Evolutionary conservation across 495 filamentous ascomycete species (phyloP).

Genomic region (Aspergillus hancockii): DNA sequence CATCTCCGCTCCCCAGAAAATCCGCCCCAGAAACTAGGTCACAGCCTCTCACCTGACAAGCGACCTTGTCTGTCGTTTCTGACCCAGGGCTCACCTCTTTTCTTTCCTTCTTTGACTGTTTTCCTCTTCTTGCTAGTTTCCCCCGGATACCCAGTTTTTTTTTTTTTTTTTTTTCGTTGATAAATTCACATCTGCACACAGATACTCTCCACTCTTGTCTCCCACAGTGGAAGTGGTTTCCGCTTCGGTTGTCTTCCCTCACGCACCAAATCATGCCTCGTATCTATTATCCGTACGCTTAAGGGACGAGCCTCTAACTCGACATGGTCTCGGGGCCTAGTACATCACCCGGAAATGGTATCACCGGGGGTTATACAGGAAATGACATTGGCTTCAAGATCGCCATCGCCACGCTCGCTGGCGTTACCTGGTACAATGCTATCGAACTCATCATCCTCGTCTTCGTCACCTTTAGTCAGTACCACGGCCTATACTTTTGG

Average conservation of each 20-base stretch:
- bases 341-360: slow-evolving; percentile 38
- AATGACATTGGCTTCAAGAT: slow-evolving; percentile 39
- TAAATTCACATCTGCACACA: not conserved
- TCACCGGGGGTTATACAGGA: slow-evolving; percentile 44
- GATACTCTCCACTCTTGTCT: not conserved
- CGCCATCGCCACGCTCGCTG: slow-evolving; percentile 55
- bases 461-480: slow-evolving; percentile 55
- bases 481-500: slow-evolving; percentile 60
- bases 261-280: not conserved
- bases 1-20: slow-evolving; percentile 1
- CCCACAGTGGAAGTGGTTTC: not conserved
- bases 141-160: not conserved
- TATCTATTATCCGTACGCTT: not conserved
- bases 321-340: slow-evolving; percentile 26
- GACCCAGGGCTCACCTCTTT: not conserved
- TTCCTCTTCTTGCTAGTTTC: not conserved
- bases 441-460: slow-evolving; percentile 56
- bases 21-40: slow-evolving; percentile 4
- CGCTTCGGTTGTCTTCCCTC: not conserved
- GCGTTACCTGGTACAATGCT: slow-evolving; percentile 56
- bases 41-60: slow-evolving; percentile 5
- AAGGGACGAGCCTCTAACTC: slow-evolving; percentile 6
- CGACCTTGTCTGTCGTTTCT: not conserved
- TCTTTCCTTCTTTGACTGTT: not conserved
- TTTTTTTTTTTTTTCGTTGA: not conserved